These are phyloP conservation scores for Prunus dulcis DNA, from an alignment of 306 rosid species.

Conservation along the genomic window DNA sequence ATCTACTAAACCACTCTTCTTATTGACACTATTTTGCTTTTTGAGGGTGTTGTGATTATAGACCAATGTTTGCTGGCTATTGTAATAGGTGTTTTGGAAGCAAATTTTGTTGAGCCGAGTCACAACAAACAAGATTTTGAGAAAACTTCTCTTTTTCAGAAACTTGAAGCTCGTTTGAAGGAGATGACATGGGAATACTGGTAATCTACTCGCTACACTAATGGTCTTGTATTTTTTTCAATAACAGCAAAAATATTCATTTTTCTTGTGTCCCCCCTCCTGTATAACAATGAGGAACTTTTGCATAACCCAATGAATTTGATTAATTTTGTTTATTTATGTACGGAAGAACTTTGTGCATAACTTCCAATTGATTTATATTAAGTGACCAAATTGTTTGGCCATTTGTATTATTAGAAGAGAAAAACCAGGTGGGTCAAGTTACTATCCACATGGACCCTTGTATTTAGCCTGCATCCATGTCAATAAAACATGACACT, in stretches of 20 bases:
- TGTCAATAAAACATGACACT: background rate
- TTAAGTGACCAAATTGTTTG: background rate
- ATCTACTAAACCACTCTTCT: constrained; percentile 14
- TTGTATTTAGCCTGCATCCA: background rate
- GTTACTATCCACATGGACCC: background rate
- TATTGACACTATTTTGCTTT: constrained; percentile 8
- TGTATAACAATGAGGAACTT: background rate
- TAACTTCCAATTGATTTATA: background rate
- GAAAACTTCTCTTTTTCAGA: constrained; percentile 80
- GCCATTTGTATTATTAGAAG: background rate
- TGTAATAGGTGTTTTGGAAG: constrained; percentile 70
- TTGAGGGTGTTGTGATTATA: constrained; percentile 2
- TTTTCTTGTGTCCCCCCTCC: background rate
- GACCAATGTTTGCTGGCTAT: constrained; percentile 22
- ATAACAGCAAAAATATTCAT: background rate
- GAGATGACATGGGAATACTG: constrained; percentile 92
- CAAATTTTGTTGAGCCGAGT: constrained; percentile 82
- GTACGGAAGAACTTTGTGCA: background rate
- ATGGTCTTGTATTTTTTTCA: background rate
- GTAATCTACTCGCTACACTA: constrained; percentile 32
- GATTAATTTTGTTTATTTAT: background rate
- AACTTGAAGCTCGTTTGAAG: constrained; percentile 81
- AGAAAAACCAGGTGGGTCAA: background rate
- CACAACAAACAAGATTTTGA: constrained; percentile 98
- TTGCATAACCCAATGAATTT: background rate